Percentiles rank a stretch among this genome's conserved stretches.
Conservation (phyloP, 2,329 filamentous ascomycete genomes). For the Fusarium bulbicola region DNA sequence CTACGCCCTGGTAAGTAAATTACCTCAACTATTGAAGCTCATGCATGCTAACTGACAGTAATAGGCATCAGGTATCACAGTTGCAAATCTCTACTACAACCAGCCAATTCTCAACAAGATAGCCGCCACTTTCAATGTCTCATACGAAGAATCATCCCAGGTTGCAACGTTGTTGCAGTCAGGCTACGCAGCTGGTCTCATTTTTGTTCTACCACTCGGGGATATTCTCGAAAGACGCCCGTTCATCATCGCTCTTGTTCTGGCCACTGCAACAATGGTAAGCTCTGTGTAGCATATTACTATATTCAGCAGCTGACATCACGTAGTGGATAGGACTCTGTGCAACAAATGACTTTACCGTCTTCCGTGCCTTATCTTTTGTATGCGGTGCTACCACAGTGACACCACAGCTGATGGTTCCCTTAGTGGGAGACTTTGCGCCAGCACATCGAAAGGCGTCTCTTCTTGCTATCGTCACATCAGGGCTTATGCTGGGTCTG, state of each 20-base stretch:
- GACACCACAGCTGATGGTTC: conserved; percentile 82
- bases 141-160: conserved; percentile 71
- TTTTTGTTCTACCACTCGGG: conserved; percentile 80
- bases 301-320: not conserved
- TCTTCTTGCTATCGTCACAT: conserved; percentile 77
- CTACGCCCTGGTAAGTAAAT: conserved; percentile 67
- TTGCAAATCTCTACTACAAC: conserved; percentile 84
- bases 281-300: conserved; percentile 31
- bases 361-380: conserved; percentile 77
- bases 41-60: not conserved
- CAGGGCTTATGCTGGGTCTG: conserved; percentile 78
- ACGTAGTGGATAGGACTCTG: conserved; percentile 74
- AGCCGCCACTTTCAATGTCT: conserved; percentile 74
- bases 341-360: conserved; percentile 69
- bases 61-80: conserved; percentile 70
- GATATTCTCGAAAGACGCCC: conserved; percentile 74
- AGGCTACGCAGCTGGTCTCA: conserved; percentile 77
- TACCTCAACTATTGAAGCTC: too few relatives aligned
- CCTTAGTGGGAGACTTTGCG: conserved; percentile 80
- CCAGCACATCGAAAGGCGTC: conserved; percentile 73
- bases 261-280: conserved; percentile 74
- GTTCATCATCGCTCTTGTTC: conserved; percentile 73
- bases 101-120: conserved; percentile 82
- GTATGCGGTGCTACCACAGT: conserved; percentile 81
- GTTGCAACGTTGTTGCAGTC: conserved; percentile 83